phyloP scores from a whole-genome alignment of 1,139 yeast genomes.

The Suhomyces yuchorum region DNA sequence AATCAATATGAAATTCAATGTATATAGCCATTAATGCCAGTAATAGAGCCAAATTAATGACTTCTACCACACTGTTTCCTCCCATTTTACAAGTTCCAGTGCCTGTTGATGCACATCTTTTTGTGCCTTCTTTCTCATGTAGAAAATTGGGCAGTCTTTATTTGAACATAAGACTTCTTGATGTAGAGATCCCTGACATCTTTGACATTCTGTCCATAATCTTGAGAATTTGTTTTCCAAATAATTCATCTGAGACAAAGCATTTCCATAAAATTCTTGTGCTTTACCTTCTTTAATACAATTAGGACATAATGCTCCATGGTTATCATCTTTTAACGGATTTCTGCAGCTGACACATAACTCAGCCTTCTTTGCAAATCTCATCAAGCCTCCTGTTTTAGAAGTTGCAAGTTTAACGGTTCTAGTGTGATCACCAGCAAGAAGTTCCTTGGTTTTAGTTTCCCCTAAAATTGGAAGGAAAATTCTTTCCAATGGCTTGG shows the following conservation, averaged over 20 bases:
- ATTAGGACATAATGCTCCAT: slow-evolving; percentile 80
- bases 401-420: slow-evolving; percentile 69
- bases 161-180: slow-evolving; percentile 95
- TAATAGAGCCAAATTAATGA: background rate
- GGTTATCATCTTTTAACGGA: slow-evolving; percentile 65
- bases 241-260: slow-evolving; percentile 76
- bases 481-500: slow-evolving; percentile 90
- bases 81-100: slow-evolving; percentile 73
- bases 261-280: slow-evolving; percentile 76
- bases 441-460: slow-evolving; percentile 71
- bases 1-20: background rate
- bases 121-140: slow-evolving; percentile 94
- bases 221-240: slow-evolving; percentile 83
- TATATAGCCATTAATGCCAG: too few relatives aligned
- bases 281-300: slow-evolving; percentile 64
- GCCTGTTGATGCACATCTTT: slow-evolving; percentile 77
- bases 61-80: slow-evolving; percentile 55
- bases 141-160: slow-evolving; percentile 95
- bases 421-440: slow-evolving; percentile 82
- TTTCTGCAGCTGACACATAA: slow-evolving; percentile 86
- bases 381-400: slow-evolving; percentile 80
- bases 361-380: slow-evolving; percentile 86
- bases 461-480: slow-evolving; percentile 96
- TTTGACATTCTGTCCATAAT: slow-evolving; percentile 97
- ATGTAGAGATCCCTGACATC: slow-evolving; percentile 95